phyloP scores from a whole-genome alignment of 257 asterid species.

The Catharanthus roseus region DNA sequence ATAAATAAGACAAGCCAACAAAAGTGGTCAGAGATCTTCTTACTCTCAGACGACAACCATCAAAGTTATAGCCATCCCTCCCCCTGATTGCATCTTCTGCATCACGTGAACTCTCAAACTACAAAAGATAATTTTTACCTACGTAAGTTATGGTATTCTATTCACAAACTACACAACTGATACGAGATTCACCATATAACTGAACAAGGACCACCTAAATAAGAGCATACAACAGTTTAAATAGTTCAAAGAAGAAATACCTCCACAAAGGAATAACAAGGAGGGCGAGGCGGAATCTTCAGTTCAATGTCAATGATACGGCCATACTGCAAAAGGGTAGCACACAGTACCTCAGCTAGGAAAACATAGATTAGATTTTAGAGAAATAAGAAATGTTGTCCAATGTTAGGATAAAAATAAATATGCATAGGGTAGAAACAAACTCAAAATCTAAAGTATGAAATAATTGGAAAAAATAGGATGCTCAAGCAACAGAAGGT shows the following conservation, averaged over 20 bases:
- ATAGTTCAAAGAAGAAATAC: conserved; percentile 26
- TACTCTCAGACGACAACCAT: conserved; percentile 95
- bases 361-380: background rate
- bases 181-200: background rate
- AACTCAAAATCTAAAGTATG: background rate
- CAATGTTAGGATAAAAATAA: background rate
- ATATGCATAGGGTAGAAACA: background rate
- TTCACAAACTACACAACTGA: background rate
- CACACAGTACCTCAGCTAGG: background rate
- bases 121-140: conserved; percentile 9
- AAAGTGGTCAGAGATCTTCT: conserved; percentile 17
- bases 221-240: background rate
- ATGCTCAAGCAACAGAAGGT: background rate
- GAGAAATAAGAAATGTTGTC: background rate
- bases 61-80: conserved; percentile 94
- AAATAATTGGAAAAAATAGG: background rate
- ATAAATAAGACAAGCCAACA: background rate
- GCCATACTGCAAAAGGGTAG: conserved; percentile 63
- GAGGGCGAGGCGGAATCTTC: conserved; percentile 99
- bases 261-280: conserved; percentile 96
- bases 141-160: background rate
- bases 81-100: conserved; percentile 99
- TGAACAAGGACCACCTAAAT: background rate
- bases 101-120: conserved; percentile 86
- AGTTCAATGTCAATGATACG: conserved; percentile 89